These are phyloP conservation scores for Cornus suecica DNA, from an alignment of 148 eudicot species.

Conservation along the genomic window DNA sequence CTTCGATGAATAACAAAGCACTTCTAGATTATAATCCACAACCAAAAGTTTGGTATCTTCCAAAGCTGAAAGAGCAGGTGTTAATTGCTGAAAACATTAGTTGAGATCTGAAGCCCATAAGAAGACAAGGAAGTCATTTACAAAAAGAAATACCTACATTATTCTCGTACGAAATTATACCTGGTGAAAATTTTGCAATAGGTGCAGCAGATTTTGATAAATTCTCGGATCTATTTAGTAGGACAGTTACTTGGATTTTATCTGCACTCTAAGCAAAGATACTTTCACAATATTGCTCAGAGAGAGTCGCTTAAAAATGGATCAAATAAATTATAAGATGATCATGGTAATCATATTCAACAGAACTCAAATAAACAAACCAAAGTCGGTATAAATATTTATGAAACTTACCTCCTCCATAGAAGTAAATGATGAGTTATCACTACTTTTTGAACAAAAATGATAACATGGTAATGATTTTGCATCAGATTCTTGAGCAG, in stretches of 20 bases:
- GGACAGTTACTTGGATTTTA: conserved; percentile 59
- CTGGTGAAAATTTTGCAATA: conserved; percentile 69
- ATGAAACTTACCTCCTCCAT: conserved; percentile 57
- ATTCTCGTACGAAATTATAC: conserved; percentile 28
- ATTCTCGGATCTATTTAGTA: conserved; percentile 52
- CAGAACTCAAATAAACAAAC: background rate
- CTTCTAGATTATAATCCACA: conserved; percentile 66
- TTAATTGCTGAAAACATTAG: conserved; percentile 1
- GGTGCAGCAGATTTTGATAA: conserved; percentile 58
- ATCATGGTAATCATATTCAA: background rate
- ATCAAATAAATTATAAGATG: background rate
- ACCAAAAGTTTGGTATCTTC: conserved; percentile 60
- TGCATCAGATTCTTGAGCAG: conserved; percentile 25
- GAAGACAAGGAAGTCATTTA: background rate
- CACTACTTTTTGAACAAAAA: conserved; percentile 50
- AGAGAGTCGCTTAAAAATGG: background rate
- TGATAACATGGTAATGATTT: conserved; percentile 44
- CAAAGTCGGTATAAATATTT: background rate
- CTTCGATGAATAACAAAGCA: conserved; percentile 80
- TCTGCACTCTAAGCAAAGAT: conserved; percentile 78
- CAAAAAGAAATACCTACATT: background rate
- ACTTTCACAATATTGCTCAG: conserved; percentile 19
- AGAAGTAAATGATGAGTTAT: conserved; percentile 26
- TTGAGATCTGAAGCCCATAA: background rate
- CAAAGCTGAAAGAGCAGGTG: conserved; percentile 45